Conservation (phyloP, 176 grass and related monocot genomes). For the Oryza officinalis region DNA sequence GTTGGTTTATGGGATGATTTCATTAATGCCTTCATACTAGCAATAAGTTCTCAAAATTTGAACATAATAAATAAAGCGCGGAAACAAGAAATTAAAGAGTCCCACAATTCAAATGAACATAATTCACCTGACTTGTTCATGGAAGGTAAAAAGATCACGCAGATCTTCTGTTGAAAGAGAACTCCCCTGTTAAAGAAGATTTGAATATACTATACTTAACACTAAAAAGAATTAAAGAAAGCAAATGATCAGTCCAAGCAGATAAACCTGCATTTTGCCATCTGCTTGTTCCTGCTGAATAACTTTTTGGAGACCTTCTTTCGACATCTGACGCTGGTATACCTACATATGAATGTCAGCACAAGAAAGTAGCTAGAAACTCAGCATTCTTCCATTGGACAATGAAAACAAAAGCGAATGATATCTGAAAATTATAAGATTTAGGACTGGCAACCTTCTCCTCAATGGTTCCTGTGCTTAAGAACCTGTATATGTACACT, state of each 20-base stretch:
- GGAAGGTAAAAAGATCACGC: conserved; percentile 88
- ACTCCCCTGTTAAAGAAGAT: conserved; percentile 64
- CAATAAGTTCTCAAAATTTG: conserved; percentile 1
- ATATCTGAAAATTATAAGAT: conserved; percentile 40
- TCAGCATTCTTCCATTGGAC: conserved; percentile 23
- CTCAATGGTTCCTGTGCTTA: conserved; percentile 98
- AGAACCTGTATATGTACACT: conserved; percentile 97
- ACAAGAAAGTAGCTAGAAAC: conserved; percentile 21
- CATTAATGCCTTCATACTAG: conserved; percentile 2
- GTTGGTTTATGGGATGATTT: conserved; percentile 23
- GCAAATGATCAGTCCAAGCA: conserved; percentile 13
- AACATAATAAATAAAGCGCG: neutral
- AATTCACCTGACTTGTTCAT: conserved; percentile 79
- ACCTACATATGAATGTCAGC: conserved; percentile 57
- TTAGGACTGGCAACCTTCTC: conserved; percentile 74
- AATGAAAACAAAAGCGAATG: conserved; percentile 7
- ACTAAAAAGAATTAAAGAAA: conserved; percentile 12
- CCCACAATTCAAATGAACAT: conserved; percentile 15
- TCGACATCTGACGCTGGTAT: conserved; percentile 97
- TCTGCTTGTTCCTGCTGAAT: conserved; percentile 80
- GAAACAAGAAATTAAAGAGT: conserved; percentile 10
- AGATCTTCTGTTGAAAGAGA: conserved; percentile 89
- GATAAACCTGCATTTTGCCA: conserved; percentile 61
- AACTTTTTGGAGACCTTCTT: conserved; percentile 96
- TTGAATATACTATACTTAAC: conserved; percentile 28